Evolutionary conservation across 345 rosid genomes (phyloP).

Genomic region (Cardamine occulta): DNA sequence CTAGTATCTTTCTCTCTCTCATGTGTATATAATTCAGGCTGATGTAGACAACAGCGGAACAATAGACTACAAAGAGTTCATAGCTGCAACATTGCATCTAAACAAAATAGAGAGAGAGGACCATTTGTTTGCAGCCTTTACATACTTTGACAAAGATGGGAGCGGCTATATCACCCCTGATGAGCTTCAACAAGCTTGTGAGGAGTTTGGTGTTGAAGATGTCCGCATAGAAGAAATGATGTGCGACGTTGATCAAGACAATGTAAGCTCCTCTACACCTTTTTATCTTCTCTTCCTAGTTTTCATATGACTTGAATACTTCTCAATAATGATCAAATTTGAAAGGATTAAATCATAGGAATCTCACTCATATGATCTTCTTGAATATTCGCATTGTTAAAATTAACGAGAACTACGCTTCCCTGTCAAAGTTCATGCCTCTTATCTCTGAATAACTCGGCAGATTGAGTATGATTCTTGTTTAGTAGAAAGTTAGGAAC

Average conservation of each 20-base stretch:
- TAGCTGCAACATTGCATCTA: constrained; percentile 86
- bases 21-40: constrained; percentile 55
- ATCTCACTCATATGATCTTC: neutral
- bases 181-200: constrained; percentile 89
- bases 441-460: neutral
- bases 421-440: neutral
- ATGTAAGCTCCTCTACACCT: constrained; percentile 51
- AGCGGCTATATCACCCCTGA: constrained; percentile 89
- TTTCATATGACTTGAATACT: neutral
- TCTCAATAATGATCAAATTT: neutral
- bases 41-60: constrained; percentile 89
- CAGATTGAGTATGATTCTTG: constrained; percentile 3
- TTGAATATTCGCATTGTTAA: neutral
- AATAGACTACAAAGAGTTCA: constrained; percentile 82
- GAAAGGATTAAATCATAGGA: neutral
- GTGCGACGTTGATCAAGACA: constrained; percentile 79
- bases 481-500: neutral
- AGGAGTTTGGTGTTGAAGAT: constrained; percentile 80
- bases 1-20: constrained; percentile 17
- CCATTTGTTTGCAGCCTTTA: constrained; percentile 78
- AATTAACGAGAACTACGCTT: neutral
- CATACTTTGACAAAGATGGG: constrained; percentile 89
- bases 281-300: constrained; percentile 21
- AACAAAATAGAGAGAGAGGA: constrained; percentile 85
- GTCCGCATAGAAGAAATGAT: constrained; percentile 74